phyloP scores from a whole-genome alignment of 176 grass and related monocot species.

The Typha latifolia region DNA sequence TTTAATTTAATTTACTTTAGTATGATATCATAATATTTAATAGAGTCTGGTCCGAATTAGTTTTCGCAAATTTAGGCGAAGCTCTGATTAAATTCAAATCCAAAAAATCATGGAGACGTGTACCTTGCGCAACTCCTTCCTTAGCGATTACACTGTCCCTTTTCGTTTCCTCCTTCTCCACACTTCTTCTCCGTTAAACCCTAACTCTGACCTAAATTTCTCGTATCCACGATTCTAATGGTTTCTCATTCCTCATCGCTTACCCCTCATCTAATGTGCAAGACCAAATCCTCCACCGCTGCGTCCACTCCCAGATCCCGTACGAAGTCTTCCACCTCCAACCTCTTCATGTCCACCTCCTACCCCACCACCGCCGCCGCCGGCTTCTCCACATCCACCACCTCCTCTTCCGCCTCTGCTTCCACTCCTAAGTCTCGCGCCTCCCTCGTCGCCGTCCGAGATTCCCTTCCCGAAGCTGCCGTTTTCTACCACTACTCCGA shows the following conservation, averaged over 20 bases:
- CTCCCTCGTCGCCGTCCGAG: slow-evolving; percentile 35
- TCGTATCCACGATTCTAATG: slow-evolving; percentile 13
- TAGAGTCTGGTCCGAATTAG: too few species aligned
- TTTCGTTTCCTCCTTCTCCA: too few species aligned
- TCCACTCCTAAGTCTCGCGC: slow-evolving; percentile 32
- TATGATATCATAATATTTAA: too few species aligned
- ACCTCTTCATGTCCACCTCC: background rate
- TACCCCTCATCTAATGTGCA: slow-evolving; percentile 47
- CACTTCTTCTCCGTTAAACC: too few species aligned
- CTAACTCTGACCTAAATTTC: too few species aligned
- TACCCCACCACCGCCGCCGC: slow-evolving; percentile 10
- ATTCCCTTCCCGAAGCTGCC: slow-evolving; percentile 43
- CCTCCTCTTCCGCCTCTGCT: slow-evolving; percentile 9
- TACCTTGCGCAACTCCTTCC: too few species aligned
- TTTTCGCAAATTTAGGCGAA: too few species aligned
- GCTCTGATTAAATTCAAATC: too few species aligned
- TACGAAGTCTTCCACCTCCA: background rate
- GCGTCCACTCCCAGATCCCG: slow-evolving; percentile 19
- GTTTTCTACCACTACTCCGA: slow-evolving; percentile 51
- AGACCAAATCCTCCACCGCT: slow-evolving; percentile 39
- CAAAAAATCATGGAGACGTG: too few species aligned
- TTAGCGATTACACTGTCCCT: too few species aligned
- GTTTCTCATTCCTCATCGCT: background rate
- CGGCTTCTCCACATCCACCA: background rate
- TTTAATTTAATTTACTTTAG: too few species aligned